Evolutionary conservation across 306 rosid species (phyloP), one percentile per base, ranked within the genome.

Genomic region (Begonia loranthoides): DNA sequence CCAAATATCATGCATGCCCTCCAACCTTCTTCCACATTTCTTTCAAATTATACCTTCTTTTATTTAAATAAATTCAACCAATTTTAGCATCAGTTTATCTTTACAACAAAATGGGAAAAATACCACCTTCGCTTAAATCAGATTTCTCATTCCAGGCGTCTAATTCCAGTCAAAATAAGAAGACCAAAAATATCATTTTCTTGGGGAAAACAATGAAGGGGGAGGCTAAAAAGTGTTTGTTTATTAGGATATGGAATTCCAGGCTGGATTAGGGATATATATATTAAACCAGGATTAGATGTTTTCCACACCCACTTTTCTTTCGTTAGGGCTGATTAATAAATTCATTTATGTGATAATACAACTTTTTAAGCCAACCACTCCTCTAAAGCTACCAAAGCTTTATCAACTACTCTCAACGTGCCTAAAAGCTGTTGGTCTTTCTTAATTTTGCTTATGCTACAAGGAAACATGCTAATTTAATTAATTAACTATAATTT

Each of bases 231-330:
- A 43, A 4, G 8, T 43, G 15, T 43, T 43, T 12, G 47, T 43
- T 43, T 43, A 10, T 43, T 12, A 43, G 47, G 47, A 43, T 43
- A 43, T 43, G 47, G 47, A 43, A 43, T 43, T 43, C 47, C 47
- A 43, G 47, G 47, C 15, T 11, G 47, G 47, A 43, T 4, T 43
- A 43, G 47, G 47, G 47, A 43, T 43, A 12, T 41, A 12, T 41
- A 7, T 43, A 11, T 43, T 43, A 43, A 43, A 2, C 13, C 15
- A 3, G 47, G 15, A 11, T 43, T 43, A 1, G 47, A 10, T 43
- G 47, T 10, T 41, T 41, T 12, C 45, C 45, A 41, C 13, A 41
- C 10, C 45, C 6, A 41, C 45, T 41, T 41, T 41, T 41, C 33
- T 2, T 1, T 41, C 10, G 13, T 10, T 43, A 43, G 47, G 3